Conservation (phyloP, 2,329 filamentous ascomycete genomes). For the Pseudogymnoascus sp. region DNA sequence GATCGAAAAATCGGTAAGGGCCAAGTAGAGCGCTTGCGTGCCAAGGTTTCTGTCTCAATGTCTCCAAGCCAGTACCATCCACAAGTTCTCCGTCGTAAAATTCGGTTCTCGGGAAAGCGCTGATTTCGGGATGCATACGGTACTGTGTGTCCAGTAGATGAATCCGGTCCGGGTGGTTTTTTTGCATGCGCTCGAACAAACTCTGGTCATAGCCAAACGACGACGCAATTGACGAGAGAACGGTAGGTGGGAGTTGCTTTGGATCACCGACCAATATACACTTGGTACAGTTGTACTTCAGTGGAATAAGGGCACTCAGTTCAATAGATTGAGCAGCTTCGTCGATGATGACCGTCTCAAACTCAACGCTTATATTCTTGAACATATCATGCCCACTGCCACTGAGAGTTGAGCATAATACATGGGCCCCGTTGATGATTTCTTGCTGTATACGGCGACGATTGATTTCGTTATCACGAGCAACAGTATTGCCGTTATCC, state of each 20-base stretch:
- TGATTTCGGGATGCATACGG: conserved; percentile 98
- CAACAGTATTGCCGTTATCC: conserved; percentile 73
- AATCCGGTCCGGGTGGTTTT: conserved; percentile 77
- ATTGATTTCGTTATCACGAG: conserved; percentile 78
- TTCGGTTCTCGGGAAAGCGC: conserved; percentile 75
- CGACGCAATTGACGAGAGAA: conserved; percentile 87
- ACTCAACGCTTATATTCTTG: conserved; percentile 86
- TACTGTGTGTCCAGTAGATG: conserved; percentile 97
- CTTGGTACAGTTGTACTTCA: conserved; percentile 95
- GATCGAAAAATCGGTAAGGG: conserved; percentile 95
- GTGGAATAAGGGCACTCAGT: conserved; percentile 86
- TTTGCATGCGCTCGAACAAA: conserved; percentile 96
- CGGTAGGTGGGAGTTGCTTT: conserved; percentile 92
- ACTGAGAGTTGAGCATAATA: conserved; percentile 90
- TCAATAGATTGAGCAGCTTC: conserved; percentile 98
- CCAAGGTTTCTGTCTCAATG: conserved; percentile 72
- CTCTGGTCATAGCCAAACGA: conserved; percentile 95
- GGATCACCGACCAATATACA: conserved; percentile 97
- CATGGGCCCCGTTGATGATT: conserved; percentile 81
- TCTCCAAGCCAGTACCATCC: conserved; percentile 77
- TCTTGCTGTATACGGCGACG: conserved; percentile 81
- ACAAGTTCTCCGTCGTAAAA: conserved; percentile 88
- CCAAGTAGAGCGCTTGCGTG: conserved; percentile 73
- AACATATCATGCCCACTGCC: conserved; percentile 98
- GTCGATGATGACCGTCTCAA: conserved; percentile 97